These are phyloP conservation scores for Penicillium odoratum DNA, from an alignment of 495 filamentous ascomycete genomes.

Conservation along the genomic window DNA sequence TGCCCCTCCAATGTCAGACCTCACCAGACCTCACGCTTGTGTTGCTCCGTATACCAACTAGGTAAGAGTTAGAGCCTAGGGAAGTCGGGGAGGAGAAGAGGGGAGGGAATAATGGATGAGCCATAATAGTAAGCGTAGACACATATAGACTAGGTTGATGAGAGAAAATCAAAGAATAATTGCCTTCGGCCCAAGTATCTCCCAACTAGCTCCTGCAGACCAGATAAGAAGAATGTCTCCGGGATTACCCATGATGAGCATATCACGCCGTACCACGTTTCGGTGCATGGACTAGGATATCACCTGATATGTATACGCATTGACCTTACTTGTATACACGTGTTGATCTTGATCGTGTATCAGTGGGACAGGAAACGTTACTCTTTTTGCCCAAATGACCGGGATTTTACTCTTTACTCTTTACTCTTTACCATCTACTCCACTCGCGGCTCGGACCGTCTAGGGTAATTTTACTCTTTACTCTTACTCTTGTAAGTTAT, in stretches of 20 bases:
- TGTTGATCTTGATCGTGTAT: constrained; percentile 14
- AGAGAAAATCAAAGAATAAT: no score
- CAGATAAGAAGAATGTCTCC: constrained; percentile 15
- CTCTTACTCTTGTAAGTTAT: no score
- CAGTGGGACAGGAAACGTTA: constrained; percentile 23
- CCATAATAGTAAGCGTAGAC: neutral
- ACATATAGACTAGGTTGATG: neutral
- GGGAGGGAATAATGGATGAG: neutral
- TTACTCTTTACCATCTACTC: neutral
- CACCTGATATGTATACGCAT: constrained; percentile 16
- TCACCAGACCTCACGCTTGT: constrained; percentile 10
- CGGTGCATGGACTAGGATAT: constrained; percentile 28
- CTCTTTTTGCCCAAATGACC: constrained; percentile 20
- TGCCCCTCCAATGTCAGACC: constrained; percentile 6
- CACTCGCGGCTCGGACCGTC: constrained; percentile 29
- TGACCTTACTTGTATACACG: constrained; percentile 11
- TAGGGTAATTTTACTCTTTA: neutral
- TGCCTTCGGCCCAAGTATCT: neutral
- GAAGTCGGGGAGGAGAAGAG: neutral
- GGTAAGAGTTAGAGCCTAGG: no score
- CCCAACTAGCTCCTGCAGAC: constrained; percentile 14
- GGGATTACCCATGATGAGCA: constrained; percentile 24
- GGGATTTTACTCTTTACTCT: neutral
- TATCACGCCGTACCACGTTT: constrained; percentile 36
- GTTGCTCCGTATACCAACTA: constrained; percentile 3